phyloP scores from a whole-genome alignment of 257 asterid species.

The Striga asiatica region DNA sequence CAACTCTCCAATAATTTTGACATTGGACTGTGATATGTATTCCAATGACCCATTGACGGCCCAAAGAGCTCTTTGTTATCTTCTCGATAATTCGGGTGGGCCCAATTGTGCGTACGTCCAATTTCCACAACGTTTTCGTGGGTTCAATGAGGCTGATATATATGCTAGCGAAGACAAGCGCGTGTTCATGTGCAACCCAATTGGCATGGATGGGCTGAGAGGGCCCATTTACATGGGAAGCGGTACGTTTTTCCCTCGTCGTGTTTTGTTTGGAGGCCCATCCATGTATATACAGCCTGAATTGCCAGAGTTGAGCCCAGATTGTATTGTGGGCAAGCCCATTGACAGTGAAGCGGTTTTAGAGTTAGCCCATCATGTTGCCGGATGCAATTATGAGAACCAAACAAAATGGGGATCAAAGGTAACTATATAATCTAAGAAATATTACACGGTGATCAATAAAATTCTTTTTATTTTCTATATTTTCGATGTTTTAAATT shows the following conservation, averaged over 20 bases:
- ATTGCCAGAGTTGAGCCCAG: conserved; percentile 32
- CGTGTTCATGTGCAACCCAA: conserved; percentile 31
- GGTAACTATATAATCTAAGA: no score
- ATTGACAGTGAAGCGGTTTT: conserved; percentile 17
- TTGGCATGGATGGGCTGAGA: conserved; percentile 56
- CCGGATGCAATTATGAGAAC: conserved; percentile 47
- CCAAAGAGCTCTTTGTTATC: conserved; percentile 36
- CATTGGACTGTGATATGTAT: conserved; percentile 76
- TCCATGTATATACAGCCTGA: conserved; percentile 24
- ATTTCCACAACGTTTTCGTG: conserved; percentile 57
- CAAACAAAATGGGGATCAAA: conserved; percentile 54
- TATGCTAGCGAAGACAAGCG: conserved; percentile 47
- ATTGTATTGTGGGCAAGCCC: conserved; percentile 24
- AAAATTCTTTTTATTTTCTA: background rate
- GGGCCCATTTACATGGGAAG: conserved; percentile 69
- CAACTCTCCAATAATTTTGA: conserved; percentile 56
- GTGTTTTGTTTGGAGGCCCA: conserved; percentile 58
- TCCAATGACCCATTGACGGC: conserved; percentile 59
- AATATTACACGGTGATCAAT: no score
- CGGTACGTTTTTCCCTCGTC: conserved; percentile 55
- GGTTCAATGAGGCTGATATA: conserved; percentile 50
- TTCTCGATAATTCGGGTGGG: conserved; percentile 18
- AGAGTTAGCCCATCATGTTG: conserved; percentile 41
- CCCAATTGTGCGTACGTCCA: conserved; percentile 54
- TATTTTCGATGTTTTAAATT: no score